Evolutionary conservation across 2,329 filamentous ascomycete genomes (phyloP), one percentile per base, ranked within the genome.

Genomic region (Aspergillus brunneoviolaceus): DNA sequence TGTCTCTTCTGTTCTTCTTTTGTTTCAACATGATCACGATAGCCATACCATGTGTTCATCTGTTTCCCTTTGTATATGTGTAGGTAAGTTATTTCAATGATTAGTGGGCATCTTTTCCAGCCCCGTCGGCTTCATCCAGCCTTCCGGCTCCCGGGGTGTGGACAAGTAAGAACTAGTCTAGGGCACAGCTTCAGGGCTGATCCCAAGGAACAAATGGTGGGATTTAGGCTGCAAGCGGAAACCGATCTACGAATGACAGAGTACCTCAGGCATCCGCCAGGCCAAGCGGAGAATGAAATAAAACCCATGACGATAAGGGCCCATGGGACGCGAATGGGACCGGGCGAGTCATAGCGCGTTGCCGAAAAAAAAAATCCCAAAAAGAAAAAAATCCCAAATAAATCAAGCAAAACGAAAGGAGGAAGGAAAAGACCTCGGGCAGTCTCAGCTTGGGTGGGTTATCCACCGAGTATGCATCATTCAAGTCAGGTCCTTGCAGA

Each of bases 341-440:
- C 66, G 55, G 68, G 72, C 70, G 62, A 71, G 70, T 73, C 70
- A 73, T 61, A 71, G 70, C 55, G 59, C 63, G 58, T 66, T 69
- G 62, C 62, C 49, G 50, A 35, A 35, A 35, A 16, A 12, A 35
- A 35, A 5, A 14, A 14, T 14, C 21, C 23, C 3, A 35, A 12
- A 35, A 35, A 19, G 16, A 2, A 9, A 42, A 42, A 45, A 45
- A 19, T 12, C 5, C 3, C 10, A 12, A 16, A 19, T 1, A n/a
- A 19, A 19, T 16, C 14, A 9, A 16, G 33, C 14, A 19, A 45
- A 45, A 45, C 6, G 16, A 19, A 45, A 2, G 16, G 39, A 45
- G 16, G 16, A 45, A 45, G 16, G 23, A 45, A 58, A 63, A 63
- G 59, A 54, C 58, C 62, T 64, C 27, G 21, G 7, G 25, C 59